These are phyloP conservation scores for Trichoderma polysporum DNA, from an alignment of 2,329 filamentous ascomycete genomes.

Conservation along the genomic window DNA sequence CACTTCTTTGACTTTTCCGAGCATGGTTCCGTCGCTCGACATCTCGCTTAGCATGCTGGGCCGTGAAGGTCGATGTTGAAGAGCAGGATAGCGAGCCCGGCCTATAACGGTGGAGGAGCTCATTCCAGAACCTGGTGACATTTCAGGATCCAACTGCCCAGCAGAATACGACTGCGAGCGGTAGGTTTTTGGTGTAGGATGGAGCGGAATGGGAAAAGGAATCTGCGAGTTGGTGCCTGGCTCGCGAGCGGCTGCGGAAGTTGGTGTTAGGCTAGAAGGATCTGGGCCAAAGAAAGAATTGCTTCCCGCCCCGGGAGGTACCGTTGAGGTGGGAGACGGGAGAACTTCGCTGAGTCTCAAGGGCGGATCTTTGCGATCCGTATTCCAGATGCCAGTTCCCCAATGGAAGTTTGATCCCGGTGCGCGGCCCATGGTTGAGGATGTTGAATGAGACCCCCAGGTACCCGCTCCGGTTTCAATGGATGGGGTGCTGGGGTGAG, in stretches of 20 bases:
- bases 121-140: conserved; percentile 39
- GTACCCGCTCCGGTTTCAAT: conserved; percentile 54
- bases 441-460: conserved; percentile 56
- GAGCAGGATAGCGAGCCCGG: conserved; percentile 61
- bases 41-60: conserved; percentile 75
- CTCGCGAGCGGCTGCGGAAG: conserved; percentile 53
- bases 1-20: conserved; percentile 69
- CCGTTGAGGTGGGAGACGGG: conserved; percentile 69
- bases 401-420: conserved; percentile 62
- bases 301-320: conserved; percentile 44
- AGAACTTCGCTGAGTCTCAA: conserved; percentile 72
- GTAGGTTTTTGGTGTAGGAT: conserved; percentile 89
- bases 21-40: conserved; percentile 60
- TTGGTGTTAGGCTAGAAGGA: conserved; percentile 42
- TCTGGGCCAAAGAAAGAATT: conserved; percentile 53
- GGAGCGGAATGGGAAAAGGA: conserved; percentile 82
- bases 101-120: conserved; percentile 50
- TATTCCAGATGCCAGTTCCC: conserved; percentile 82
- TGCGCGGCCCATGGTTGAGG: conserved; percentile 49
- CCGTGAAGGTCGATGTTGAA: conserved; percentile 79
- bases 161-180: conserved; percentile 97
- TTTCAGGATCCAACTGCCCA: conserved; percentile 77
- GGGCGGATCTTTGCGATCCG: conserved; percentile 73
- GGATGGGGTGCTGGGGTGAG: conserved; percentile 78
- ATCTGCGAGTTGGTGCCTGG: conserved; percentile 63